phyloP scores from a whole-genome alignment of 208 protist species.

The Acanthamoeba triangularis region DNA sequence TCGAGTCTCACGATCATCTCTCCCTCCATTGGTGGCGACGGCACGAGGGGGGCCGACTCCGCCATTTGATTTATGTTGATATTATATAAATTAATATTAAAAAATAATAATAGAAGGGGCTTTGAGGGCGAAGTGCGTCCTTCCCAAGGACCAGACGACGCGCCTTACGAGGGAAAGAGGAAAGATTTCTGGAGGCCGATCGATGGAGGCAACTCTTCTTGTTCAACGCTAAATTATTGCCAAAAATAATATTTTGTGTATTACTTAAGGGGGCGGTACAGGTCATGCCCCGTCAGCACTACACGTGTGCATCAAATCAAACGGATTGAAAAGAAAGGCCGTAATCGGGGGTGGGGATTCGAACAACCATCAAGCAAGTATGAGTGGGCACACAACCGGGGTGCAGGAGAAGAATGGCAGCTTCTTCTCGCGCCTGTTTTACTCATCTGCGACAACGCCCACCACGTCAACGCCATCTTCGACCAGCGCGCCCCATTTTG shows the following conservation, averaged over 20 bases:
- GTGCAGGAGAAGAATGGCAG: conserved; percentile 23
- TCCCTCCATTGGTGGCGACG: not conserved
- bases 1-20: conserved; percentile 27
- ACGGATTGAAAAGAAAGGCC: too few species aligned
- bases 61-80: not conserved
- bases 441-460: not conserved
- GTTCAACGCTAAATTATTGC: too few species aligned
- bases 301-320: not conserved
- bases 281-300: too few species aligned
- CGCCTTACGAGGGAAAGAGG: not conserved
- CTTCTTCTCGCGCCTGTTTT: conserved; percentile 35
- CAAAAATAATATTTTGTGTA: too few species aligned
- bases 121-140: not conserved
- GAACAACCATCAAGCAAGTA: not conserved
- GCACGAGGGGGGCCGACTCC: not conserved
- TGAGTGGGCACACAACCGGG: not conserved
- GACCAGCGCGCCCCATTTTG: not conserved
- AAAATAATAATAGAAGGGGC: not conserved
- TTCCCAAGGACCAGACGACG: not conserved
- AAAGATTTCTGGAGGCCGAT: too few species aligned
- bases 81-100: not conserved
- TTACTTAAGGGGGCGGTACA: too few species aligned
- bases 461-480: not conserved
- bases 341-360: not conserved
- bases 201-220: too few species aligned